Conservation (phyloP, 306 rosid species). For the Sicyos baderoa region DNA sequence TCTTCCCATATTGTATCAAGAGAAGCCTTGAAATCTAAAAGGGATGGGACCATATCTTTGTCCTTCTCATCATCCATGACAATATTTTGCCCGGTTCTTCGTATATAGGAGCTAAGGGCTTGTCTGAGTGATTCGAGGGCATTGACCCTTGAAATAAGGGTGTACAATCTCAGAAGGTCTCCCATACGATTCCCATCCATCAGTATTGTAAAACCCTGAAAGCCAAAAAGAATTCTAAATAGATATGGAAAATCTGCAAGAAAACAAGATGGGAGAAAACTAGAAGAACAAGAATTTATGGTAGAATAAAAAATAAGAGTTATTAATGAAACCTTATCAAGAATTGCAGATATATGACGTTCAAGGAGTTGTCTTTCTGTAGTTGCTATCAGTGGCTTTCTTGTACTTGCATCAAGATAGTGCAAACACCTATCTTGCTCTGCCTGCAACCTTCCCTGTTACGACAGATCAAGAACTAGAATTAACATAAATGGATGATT, state of each 20-base stretch:
- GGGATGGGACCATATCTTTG: conserved; percentile 89
- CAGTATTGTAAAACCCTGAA: conserved; percentile 79
- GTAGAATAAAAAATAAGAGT: conserved; percentile 19
- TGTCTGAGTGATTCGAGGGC: conserved; percentile 89
- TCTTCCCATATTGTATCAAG: conserved; percentile 95
- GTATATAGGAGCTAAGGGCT: conserved; percentile 73
- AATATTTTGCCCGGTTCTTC: conserved; percentile 82
- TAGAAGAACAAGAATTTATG: background rate
- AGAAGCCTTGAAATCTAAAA: conserved; percentile 89
- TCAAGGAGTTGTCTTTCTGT: conserved; percentile 95
- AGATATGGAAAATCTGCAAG: background rate
- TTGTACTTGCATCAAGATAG: conserved; percentile 87
- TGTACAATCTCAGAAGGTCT: conserved; percentile 83
- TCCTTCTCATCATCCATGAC: conserved; percentile 97
- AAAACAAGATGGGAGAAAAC: background rate
- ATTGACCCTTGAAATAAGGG: conserved; percentile 72
- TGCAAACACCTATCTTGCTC: conserved; percentile 92
- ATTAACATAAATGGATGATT: background rate
- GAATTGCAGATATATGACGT: conserved; percentile 87
- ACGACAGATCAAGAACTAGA: conserved; percentile 21
- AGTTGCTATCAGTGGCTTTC: conserved; percentile 78
- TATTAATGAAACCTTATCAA: conserved; percentile 61
- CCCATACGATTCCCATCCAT: conserved; percentile 95
- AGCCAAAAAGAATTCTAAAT: conserved; percentile 13
- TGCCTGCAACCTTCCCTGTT: conserved; percentile 90